Conservation (phyloP, 352 stramenopile species). For the Ophiocytium majus region DNA sequence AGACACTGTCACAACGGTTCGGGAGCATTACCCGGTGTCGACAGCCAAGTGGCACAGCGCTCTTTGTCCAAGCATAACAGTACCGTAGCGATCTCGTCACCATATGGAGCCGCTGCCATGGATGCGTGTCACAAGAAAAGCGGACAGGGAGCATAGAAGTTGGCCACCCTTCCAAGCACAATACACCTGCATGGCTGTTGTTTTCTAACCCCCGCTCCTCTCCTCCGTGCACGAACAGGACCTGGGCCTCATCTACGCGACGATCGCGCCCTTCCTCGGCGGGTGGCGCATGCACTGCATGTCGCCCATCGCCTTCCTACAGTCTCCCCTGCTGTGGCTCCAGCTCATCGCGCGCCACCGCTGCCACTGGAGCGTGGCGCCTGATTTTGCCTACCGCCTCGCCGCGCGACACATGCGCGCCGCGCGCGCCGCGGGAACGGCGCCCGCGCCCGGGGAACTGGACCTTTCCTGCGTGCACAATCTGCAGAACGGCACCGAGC, state of each 20-base stretch:
- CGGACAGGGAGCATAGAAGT: no score
- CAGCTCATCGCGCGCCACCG: slow-evolving; percentile 73
- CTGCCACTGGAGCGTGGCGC: slow-evolving; percentile 64
- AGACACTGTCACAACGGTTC: no score
- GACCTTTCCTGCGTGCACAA: slow-evolving; percentile 86
- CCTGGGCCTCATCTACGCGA: slow-evolving; percentile 96
- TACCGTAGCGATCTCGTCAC: no score
- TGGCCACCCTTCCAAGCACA: no score
- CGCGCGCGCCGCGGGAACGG: slow-evolving; percentile 10
- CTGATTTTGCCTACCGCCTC: slow-evolving; percentile 96
- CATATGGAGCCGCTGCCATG: no score
- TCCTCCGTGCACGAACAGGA: slow-evolving; percentile 89
- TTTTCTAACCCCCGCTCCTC: not conserved
- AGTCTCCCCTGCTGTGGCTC: slow-evolving; percentile 90
- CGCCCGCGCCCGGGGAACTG: slow-evolving; percentile 51
- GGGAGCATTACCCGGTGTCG: no score
- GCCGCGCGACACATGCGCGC: slow-evolving; percentile 81
- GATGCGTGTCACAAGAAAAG: no score
- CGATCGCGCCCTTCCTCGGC: slow-evolving; percentile 73
- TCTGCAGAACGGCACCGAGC: slow-evolving; percentile 96
- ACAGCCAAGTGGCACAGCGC: no score
- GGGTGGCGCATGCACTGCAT: slow-evolving; percentile 90
- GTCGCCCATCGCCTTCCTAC: slow-evolving; percentile 94
- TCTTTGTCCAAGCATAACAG: no score
- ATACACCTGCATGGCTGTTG: no score